These are phyloP conservation scores for Malus fusca DNA, from an alignment of 306 rosid genomes.

Conservation along the genomic window DNA sequence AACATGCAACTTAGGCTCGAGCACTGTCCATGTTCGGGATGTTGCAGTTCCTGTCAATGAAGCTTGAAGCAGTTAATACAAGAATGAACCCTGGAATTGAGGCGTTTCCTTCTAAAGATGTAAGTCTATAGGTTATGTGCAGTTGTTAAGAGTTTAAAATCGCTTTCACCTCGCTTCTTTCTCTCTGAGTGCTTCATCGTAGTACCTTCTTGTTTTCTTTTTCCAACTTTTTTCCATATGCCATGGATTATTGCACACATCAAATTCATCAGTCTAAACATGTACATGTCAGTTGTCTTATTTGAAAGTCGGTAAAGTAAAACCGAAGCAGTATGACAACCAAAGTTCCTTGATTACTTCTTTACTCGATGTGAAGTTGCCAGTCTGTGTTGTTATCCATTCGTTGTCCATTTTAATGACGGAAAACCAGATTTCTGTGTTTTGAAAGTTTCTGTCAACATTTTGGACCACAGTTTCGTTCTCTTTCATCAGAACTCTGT, in stretches of 20 bases:
- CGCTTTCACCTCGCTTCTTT: background rate
- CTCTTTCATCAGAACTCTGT: background rate
- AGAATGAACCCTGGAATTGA: constrained; percentile 61
- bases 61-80: constrained; percentile 86
- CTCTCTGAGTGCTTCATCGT: background rate
- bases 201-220: background rate
- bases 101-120: constrained; percentile 74
- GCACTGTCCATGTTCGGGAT: constrained; percentile 14
- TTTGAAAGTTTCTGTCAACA: background rate
- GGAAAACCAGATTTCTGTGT: background rate
- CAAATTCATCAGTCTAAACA: background rate
- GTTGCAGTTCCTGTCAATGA: constrained; percentile 87
- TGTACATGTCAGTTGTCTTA: background rate
- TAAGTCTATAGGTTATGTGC: constrained; percentile 23
- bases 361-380: background rate
- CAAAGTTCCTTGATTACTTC: background rate
- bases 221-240: background rate
- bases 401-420: background rate
- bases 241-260: background rate
- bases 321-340: background rate
- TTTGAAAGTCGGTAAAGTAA: background rate
- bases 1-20: background rate
- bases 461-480: background rate
- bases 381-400: background rate
- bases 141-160: background rate